Evolutionary conservation across 2,329 filamentous ascomycete species (phyloP).

Genomic region (Elsinoe perseae): DNA sequence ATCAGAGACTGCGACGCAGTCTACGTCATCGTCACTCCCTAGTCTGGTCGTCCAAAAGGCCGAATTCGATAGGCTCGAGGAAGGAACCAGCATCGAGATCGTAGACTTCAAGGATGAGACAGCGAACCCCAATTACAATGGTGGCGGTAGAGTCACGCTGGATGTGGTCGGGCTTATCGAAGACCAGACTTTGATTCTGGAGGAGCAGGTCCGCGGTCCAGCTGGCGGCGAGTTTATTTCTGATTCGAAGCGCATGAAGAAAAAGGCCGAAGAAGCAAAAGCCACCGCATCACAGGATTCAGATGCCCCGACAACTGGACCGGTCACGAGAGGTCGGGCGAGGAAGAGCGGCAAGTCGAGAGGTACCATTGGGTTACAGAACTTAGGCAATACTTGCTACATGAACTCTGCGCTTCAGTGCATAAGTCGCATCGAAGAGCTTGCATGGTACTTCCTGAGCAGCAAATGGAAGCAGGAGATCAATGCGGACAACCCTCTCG

Average conservation of each 20-base stretch:
- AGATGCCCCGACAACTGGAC: slow-evolving; percentile 40
- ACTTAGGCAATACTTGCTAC: slow-evolving; percentile 96
- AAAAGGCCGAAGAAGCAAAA: slow-evolving; percentile 43
- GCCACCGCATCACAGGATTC: slow-evolving; percentile 29
- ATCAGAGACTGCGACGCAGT: slow-evolving; percentile 23
- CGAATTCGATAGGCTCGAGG: slow-evolving; percentile 55
- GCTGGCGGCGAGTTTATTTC: slow-evolving; percentile 50
- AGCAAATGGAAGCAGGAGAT: slow-evolving; percentile 68
- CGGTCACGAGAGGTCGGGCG: slow-evolving; percentile 62
- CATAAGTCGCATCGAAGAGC: slow-evolving; percentile 83
- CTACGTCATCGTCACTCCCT: slow-evolving; percentile 30
- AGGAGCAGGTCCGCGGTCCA: slow-evolving; percentile 59
- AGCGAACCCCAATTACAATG: slow-evolving; percentile 68
- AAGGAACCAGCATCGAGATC: slow-evolving; percentile 58
- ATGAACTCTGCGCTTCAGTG: slow-evolving; percentile 98
- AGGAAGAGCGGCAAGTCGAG: slow-evolving; percentile 61
- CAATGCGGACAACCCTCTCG: slow-evolving; percentile 77
- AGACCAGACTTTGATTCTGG: slow-evolving; percentile 71
- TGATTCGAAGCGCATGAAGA: slow-evolving; percentile 37
- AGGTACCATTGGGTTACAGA: slow-evolving; percentile 76
- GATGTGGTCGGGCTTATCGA: slow-evolving; percentile 60
- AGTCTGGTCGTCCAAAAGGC: slow-evolving; percentile 54
- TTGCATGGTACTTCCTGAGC: slow-evolving; percentile 81
- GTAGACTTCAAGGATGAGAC: slow-evolving; percentile 62
- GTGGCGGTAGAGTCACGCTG: slow-evolving; percentile 50